Evolutionary conservation across 1,284 basidiomycete genomes (phyloP).

Genomic region (Ustilago esculenta): DNA sequence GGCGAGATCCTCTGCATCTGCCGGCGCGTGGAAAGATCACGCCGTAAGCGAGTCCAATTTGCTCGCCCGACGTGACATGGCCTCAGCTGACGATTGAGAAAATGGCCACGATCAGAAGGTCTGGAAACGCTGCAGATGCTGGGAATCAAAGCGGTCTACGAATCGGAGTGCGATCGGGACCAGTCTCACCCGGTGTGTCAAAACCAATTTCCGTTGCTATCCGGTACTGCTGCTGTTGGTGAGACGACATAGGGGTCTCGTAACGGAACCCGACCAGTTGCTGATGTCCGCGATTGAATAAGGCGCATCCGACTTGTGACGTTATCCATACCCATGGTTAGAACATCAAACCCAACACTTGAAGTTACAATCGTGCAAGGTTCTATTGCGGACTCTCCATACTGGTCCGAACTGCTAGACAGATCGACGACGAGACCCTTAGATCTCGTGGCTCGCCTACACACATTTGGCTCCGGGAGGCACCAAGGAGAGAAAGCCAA

Average conservation of each 20-base stretch:
- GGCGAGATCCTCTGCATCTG: conserved; percentile 1
- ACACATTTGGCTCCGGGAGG: background rate
- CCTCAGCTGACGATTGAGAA: no score
- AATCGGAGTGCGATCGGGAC: conserved; percentile 5
- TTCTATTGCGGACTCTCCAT: background rate
- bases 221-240: background rate
- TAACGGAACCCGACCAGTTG: no score
- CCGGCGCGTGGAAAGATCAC: background rate
- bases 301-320: no score
- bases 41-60: conserved; percentile 5
- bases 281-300: no score
- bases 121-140: conserved; percentile 4
- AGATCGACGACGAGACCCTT: conserved; percentile 15
- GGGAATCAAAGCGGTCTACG: conserved; percentile 7
- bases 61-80: no score
- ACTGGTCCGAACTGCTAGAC: background rate
- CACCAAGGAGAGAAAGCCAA: background rate
- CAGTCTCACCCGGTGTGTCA: background rate
- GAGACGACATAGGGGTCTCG: conserved; percentile 1
- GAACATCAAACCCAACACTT: background rate
- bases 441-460: conserved; percentile 6
- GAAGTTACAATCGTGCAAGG: background rate
- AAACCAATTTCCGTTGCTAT: conserved; percentile 1
- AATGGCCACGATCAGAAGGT: no score
- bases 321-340: background rate